Evolutionary conservation across 768 basidiomycete genomes (phyloP).

Genomic region (Leucogyrophana mollusca): DNA sequence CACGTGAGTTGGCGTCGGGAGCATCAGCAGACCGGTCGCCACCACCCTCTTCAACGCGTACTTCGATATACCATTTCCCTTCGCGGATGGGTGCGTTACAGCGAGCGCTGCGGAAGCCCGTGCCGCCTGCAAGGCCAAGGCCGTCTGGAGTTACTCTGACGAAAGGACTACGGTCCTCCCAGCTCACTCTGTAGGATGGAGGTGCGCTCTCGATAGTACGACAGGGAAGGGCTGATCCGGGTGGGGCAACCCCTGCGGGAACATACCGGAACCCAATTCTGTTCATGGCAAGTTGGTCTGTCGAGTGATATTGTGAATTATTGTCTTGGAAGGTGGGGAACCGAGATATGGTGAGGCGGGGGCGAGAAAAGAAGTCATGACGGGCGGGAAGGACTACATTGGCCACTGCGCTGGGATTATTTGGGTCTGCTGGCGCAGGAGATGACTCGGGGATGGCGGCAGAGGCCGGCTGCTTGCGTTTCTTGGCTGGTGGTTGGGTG

Average conservation of each 20-base stretch:
- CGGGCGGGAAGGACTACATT: constrained; percentile 61
- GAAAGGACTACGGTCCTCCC: constrained; percentile 89
- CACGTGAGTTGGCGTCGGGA: constrained; percentile 46
- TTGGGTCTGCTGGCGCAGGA: constrained; percentile 58
- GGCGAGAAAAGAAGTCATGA: constrained; percentile 67
- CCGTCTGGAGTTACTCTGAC: constrained; percentile 80
- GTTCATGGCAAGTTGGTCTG: constrained; percentile 71
- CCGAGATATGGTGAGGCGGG: constrained; percentile 71
- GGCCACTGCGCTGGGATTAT: constrained; percentile 31
- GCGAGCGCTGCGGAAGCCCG: constrained; percentile 88
- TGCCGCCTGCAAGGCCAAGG: constrained; percentile 71
- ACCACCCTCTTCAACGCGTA: constrained; percentile 73
- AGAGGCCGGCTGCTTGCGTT: constrained; percentile 58
- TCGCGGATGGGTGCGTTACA: constrained; percentile 87
- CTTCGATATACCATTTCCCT: constrained; percentile 94
- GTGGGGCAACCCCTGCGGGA: constrained; percentile 71
- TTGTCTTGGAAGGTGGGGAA: constrained; percentile 66
- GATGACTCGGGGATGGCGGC: constrained; percentile 42
- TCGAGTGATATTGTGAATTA: constrained; percentile 58
- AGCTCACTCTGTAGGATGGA: constrained; percentile 67
- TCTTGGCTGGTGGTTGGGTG: constrained; percentile 22
- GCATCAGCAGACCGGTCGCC: constrained; percentile 47
- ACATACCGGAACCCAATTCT: constrained; percentile 78
- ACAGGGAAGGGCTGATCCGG: constrained; percentile 58
- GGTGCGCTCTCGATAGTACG: constrained; percentile 83